phyloP scores from a whole-genome alignment of 2,329 filamentous ascomycete genomes.

The Diaporthe sp. region DNA sequence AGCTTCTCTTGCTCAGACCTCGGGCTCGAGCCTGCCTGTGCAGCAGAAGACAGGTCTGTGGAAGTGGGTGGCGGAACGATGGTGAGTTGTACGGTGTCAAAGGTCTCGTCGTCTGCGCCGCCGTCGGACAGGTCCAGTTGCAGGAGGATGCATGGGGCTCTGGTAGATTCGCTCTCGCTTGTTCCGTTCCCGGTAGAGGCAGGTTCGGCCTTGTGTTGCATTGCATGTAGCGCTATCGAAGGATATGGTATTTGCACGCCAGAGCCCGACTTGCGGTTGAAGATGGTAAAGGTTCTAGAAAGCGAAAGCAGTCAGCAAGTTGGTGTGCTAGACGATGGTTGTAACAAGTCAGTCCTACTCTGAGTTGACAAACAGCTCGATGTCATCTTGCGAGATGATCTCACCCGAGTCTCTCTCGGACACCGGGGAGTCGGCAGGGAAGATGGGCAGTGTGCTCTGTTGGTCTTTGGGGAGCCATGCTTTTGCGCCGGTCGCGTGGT shows the following conservation, averaged over 20 bases:
- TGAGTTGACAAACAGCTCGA: constrained; percentile 72
- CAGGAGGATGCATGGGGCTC: constrained; percentile 71
- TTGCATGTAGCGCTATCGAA: constrained; percentile 80
- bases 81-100: constrained; percentile 76
- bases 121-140: constrained; percentile 75
- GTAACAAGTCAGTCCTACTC: constrained; percentile 59
- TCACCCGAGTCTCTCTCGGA: constrained; percentile 53
- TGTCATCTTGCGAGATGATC: constrained; percentile 57
- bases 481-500: constrained; percentile 68
- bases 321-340: background rate
- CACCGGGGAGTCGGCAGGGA: constrained; percentile 55
- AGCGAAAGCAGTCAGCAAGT: constrained; percentile 37
- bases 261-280: constrained; percentile 67
- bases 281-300: constrained; percentile 72
- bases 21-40: constrained; percentile 43
- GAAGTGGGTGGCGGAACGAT: constrained; percentile 64
- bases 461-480: constrained; percentile 67
- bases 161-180: constrained; percentile 44
- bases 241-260: constrained; percentile 82
- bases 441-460: constrained; percentile 70
- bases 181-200: background rate
- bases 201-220: constrained; percentile 67
- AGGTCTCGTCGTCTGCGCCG: constrained; percentile 72
- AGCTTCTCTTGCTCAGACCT: constrained; percentile 60
- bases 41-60: constrained; percentile 41